Evolutionary conservation across 2,329 filamentous ascomycete species (phyloP).

Genomic region (Tympanopsis confertula): DNA sequence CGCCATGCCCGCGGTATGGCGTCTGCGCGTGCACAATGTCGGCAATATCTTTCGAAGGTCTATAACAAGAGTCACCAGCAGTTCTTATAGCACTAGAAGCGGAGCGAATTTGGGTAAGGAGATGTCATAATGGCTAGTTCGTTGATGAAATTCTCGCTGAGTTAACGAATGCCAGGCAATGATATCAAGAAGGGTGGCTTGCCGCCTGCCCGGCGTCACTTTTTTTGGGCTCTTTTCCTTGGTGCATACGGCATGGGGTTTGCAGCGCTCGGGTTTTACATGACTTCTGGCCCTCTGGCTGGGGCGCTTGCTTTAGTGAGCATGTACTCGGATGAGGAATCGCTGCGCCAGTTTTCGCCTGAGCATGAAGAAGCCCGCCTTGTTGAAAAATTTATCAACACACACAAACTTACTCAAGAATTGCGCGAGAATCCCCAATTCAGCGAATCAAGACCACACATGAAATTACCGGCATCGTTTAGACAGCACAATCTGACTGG

Average conservation of each 20-base stretch:
- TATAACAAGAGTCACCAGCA: too few relatives aligned
- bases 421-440: constrained; percentile 58
- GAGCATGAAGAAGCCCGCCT: neutral
- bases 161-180: too few relatives aligned
- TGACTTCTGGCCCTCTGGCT: neutral
- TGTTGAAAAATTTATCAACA: constrained; percentile 64
- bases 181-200: too few relatives aligned
- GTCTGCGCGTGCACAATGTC: too few relatives aligned
- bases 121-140: too few relatives aligned
- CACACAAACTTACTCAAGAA: constrained; percentile 58
- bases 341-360: neutral
- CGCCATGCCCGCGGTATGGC: too few relatives aligned
- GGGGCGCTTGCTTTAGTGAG: neutral
- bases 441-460: constrained; percentile 69
- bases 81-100: too few relatives aligned
- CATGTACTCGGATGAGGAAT: neutral
- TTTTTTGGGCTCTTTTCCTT: too few relatives aligned
- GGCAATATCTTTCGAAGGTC: too few relatives aligned
- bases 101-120: too few relatives aligned
- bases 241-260: neutral
- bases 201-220: neutral
- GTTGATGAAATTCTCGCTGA: too few relatives aligned
- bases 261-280: neutral
- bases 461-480: constrained; percentile 67
- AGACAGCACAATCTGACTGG: constrained; percentile 69